Evolutionary conservation across 768 basidiomycete genomes (phyloP).

Genomic region (Phylloporus rhodoxanthus): DNA sequence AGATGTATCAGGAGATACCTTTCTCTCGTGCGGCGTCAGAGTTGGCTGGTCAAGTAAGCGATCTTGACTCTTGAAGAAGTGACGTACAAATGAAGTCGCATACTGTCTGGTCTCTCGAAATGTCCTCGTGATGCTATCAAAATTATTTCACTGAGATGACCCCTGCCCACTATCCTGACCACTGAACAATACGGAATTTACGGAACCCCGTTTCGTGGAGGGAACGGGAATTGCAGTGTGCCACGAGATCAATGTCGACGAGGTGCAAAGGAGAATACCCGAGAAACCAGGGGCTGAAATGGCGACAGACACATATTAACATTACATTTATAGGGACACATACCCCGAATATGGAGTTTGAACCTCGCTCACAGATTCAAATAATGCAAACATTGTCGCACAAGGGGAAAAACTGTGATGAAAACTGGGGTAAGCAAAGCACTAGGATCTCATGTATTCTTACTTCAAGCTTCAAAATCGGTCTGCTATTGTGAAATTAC

Average conservation of each 20-base stretch:
- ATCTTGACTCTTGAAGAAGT: neutral
- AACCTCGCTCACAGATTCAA: conserved; percentile 7
- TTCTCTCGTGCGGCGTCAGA: neutral
- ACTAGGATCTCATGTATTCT: conserved; percentile 8
- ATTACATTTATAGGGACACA: neutral
- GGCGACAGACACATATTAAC: conserved; percentile 1
- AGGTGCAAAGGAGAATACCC: neutral
- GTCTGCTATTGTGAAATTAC: conserved; percentile 18
- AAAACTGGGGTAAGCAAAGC: neutral
- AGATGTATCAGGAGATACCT: neutral
- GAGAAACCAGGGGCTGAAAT: conserved; percentile 1
- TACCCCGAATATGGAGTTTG: neutral
- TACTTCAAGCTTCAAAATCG: conserved; percentile 17
- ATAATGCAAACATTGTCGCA: neutral
- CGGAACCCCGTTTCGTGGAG: neutral
- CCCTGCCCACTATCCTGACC: neutral
- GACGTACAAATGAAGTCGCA: neutral
- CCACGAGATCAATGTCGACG: neutral
- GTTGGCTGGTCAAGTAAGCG: neutral
- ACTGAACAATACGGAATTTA: neutral
- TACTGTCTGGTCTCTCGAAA: neutral
- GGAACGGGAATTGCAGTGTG: neutral
- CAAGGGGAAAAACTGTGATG: neutral
- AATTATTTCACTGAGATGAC: neutral
- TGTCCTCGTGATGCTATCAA: neutral